Base-by-base conservation (phyloP, 495 filamentous ascomycete species). In the Penicillium alfredii region DNA sequence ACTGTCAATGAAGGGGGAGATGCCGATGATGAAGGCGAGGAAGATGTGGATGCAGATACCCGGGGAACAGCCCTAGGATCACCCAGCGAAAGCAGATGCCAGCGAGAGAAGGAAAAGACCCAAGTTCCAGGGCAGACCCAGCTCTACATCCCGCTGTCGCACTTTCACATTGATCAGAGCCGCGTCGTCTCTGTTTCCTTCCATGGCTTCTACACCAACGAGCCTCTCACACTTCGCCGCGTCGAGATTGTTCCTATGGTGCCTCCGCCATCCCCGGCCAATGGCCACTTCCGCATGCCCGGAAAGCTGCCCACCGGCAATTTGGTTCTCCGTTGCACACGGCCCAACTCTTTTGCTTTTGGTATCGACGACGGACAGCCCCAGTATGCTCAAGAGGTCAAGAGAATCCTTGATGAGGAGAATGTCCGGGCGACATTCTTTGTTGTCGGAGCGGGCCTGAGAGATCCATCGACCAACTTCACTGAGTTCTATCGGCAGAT, bases 311-410 rank as follows among this genome's bases (percentile, higher is more conserved):
- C 78, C 0, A 80, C 68, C 1, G 82, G 81, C 3, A 63, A 58
- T 3, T 56, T 88, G 22, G 58, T 78, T 22, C 78, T 86, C 41
- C 61, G 71, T 8, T 88, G 84, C 67, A 79, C 69, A 23, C 69
- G 80, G 6, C 81, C 83, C 29, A 82, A 84, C 51, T 78, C 74
- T 0, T 86, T 88, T 56, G 84, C 84, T 0, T 85, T 88, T 54
- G 84, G 83, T 33, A 88, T 88, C 47, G 84, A 88, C 55, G 84
- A 88, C 56, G 84, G 84, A 4, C 64, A 75, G 41, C 84, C 84
- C 5, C 38, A 63, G 20, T 69, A 68, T 38, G 80, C 82, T 4
- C 68, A 77, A 45, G 49, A 73, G 40, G 77, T 88, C 22, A 77
- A 84, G 71, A 50, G 69, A 15, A 77, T 82, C 20, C 64, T 88